A percentile compares a stretch with the other conserved stretches of the same genome.
These are phyloP conservation scores for Malus hybrid DNA, from an alignment of 331 rosid genomes.

Conservation along the genomic window DNA sequence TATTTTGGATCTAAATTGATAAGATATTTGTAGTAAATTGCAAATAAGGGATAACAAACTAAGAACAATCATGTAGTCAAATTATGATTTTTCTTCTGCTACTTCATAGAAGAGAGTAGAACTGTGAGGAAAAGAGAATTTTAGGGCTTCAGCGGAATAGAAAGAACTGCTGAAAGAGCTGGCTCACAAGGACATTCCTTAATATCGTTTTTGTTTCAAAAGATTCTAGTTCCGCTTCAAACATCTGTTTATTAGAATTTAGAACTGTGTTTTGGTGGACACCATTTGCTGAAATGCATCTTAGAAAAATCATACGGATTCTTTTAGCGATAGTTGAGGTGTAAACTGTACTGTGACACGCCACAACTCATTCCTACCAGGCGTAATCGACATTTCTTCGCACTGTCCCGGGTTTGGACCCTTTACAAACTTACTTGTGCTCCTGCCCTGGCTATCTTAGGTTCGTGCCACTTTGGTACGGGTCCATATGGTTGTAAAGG, in stretches of 20 bases:
- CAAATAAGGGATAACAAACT: not conserved
- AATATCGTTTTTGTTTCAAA: not conserved
- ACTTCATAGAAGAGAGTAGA: not conserved
- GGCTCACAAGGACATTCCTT: not conserved
- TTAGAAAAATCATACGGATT: not conserved
- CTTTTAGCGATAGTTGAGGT: not conserved
- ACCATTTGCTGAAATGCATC: not conserved
- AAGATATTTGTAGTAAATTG: not conserved
- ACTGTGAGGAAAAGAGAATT: not conserved
- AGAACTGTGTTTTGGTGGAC: not conserved
- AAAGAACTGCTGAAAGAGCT: not conserved
- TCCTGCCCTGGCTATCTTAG: not conserved
- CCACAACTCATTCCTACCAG: not conserved
- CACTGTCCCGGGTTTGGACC: not conserved
- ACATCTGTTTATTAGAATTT: not conserved
- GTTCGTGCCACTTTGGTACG: not conserved
- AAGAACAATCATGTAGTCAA: not conserved
- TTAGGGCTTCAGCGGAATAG: not conserved
- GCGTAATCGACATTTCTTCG: not conserved
- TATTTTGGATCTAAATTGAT: not conserved
- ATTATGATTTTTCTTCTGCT: not conserved
- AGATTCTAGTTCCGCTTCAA: not conserved
- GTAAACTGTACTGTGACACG: not conserved
- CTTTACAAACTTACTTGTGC: not conserved
- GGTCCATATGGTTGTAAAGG: not conserved